These are phyloP conservation scores for Triglochin maritima DNA, from an alignment of 106 monocot genomes.

Conservation along the genomic window DNA sequence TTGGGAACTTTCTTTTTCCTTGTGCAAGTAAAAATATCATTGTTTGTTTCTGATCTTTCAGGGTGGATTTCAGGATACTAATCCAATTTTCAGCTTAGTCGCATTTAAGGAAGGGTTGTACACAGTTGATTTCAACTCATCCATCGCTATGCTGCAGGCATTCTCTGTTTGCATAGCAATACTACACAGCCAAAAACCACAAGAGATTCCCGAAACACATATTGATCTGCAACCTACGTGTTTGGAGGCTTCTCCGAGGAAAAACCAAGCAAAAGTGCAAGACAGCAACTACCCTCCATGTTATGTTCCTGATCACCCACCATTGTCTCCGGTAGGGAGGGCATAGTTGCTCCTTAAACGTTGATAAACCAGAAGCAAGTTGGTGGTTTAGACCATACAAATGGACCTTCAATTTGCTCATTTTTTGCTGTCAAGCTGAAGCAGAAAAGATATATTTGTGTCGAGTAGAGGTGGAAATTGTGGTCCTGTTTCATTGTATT, in stretches of 20 bases:
- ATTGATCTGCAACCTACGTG: background rate
- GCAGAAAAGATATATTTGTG: background rate
- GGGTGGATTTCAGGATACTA: slow-evolving; percentile 24
- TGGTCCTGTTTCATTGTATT: background rate
- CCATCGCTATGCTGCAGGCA: slow-evolving; percentile 60
- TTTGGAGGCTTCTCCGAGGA: background rate
- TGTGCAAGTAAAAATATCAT: background rate
- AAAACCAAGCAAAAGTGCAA: slow-evolving; percentile 9
- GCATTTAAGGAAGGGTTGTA: slow-evolving; percentile 58
- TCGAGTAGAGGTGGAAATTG: background rate
- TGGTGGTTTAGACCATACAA: no score
- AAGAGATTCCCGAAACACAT: background rate
- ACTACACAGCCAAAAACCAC: slow-evolving; percentile 35
- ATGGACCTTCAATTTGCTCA: background rate
- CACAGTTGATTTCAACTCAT: slow-evolving; percentile 52
- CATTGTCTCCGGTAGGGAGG: slow-evolving; percentile 10
- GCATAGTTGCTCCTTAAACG: background rate
- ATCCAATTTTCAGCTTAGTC: slow-evolving; percentile 52
- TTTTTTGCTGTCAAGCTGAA: background rate
- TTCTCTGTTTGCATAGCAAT: slow-evolving; percentile 63
- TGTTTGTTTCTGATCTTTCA: slow-evolving; percentile 4
- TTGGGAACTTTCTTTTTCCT: background rate
- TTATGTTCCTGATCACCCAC: slow-evolving; percentile 8
- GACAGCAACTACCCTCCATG: background rate
- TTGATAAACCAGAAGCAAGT: no score